These are phyloP conservation scores for Fragaria vesca DNA, from an alignment of 306 rosid species.

Conservation along the genomic window DNA sequence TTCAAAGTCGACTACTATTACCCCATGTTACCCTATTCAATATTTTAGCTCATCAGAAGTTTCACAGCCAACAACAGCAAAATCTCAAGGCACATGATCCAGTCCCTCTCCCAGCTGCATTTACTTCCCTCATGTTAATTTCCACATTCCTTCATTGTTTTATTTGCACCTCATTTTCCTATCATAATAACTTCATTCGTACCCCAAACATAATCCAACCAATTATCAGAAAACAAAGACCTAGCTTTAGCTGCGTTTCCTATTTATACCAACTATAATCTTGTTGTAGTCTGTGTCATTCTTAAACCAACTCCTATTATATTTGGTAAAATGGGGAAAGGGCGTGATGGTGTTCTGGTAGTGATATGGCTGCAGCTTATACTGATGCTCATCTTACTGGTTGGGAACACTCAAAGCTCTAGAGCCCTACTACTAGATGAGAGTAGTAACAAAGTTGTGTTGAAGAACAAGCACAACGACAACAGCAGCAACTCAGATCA, in stretches of 20 bases:
- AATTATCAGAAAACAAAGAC: background rate
- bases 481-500: constrained; percentile 23
- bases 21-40: constrained; percentile 44
- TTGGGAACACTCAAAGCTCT: constrained; percentile 30
- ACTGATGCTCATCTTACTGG: constrained; percentile 34
- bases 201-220: background rate
- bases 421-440: constrained; percentile 7
- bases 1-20: constrained; percentile 24
- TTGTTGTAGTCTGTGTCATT: constrained; percentile 12
- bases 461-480: constrained; percentile 20
- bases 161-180: constrained; percentile 16
- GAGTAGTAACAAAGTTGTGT: constrained; percentile 26
- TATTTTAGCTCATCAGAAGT: constrained; percentile 8
- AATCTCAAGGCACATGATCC: constrained; percentile 52
- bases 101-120: constrained; percentile 24
- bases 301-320: constrained; percentile 4
- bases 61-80: constrained; percentile 35
- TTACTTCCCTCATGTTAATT: constrained; percentile 36
- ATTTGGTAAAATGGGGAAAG: constrained; percentile 46
- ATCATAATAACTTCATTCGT: background rate
- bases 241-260: background rate
- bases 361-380: constrained; percentile 23
- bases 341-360: constrained; percentile 1
- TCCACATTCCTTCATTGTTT: constrained; percentile 33
- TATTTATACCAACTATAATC: constrained; percentile 1